Percentiles rank a stretch among this genome's conserved stretches.
phyloP scores from a whole-genome alignment of 768 basidiomycete genomes.

The Pulveroboletus sp. region DNA sequence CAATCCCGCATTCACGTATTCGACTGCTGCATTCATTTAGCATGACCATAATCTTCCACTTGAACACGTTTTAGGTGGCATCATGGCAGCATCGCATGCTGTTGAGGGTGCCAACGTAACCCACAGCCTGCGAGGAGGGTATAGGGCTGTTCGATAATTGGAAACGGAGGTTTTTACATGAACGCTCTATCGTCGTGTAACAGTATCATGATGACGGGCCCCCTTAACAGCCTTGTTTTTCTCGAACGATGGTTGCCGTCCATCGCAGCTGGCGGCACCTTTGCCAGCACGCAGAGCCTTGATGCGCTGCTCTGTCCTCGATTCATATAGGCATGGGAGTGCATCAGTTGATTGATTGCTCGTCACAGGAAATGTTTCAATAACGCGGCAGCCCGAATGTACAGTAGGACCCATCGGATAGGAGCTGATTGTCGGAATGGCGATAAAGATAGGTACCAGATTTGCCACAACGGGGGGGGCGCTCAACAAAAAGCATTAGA shows the following conservation, averaged over 20 bases:
- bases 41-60: constrained; percentile 13
- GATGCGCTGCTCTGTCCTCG: too few relatives aligned
- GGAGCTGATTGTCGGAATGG: constrained; percentile 20
- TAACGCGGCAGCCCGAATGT: constrained; percentile 13
- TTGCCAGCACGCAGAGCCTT: too few relatives aligned
- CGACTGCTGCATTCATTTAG: constrained; percentile 19
- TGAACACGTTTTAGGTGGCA: constrained; percentile 21
- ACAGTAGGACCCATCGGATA: constrained; percentile 11
- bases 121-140: constrained; percentile 24
- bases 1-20: constrained; percentile 27
- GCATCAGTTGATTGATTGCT: constrained; percentile 16
- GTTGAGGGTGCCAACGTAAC: constrained; percentile 29
- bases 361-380: constrained; percentile 12
- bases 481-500: constrained; percentile 12
- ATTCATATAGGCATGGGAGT: constrained; percentile 26
- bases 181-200: constrained; percentile 14
- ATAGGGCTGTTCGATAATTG: constrained; percentile 22
- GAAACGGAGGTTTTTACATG: constrained; percentile 6
- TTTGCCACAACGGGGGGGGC: constrained; percentile 6
- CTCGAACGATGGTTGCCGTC: constrained; percentile 7
- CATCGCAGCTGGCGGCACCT: constrained; percentile 7
- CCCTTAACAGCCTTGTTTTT: constrained; percentile 10
- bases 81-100: constrained; percentile 21
- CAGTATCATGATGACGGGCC: constrained; percentile 9
- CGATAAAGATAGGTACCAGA: constrained; percentile 21